These are phyloP conservation scores for Amphirosellinia nigrospora DNA, from an alignment of 495 filamentous ascomycete genomes.

Conservation along the genomic window DNA sequence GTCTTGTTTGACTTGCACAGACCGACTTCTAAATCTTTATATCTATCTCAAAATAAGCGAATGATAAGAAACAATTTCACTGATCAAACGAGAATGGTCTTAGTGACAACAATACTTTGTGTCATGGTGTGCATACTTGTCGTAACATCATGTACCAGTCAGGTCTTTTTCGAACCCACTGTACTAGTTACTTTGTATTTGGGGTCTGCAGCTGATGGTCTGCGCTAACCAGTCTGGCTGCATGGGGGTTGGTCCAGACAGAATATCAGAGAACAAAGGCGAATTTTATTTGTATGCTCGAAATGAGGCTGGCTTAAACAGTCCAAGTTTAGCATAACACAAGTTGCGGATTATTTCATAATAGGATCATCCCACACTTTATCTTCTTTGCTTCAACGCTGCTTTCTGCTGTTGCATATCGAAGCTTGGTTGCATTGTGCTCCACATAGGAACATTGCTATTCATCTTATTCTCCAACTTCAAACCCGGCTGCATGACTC, in stretches of 20 bases:
- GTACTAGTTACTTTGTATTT: too few relatives aligned
- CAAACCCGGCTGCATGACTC: background rate
- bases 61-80: too few relatives aligned
- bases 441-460: background rate
- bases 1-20: too few relatives aligned
- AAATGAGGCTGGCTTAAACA: background rate
- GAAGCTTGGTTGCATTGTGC: background rate
- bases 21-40: too few relatives aligned
- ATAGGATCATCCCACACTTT: too few relatives aligned
- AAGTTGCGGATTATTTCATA: background rate
- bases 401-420: background rate
- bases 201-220: too few relatives aligned
- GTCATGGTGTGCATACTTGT: too few relatives aligned
- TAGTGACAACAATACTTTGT: too few relatives aligned
- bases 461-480: slow-evolving; percentile 1
- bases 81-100: too few relatives aligned
- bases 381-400: background rate
- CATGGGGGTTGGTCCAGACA: slow-evolving; percentile 11
- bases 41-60: too few relatives aligned
- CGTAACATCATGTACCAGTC: too few relatives aligned
- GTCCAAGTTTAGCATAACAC: background rate
- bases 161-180: too few relatives aligned
- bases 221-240: background rate
- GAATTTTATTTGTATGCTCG: slow-evolving; percentile 1
- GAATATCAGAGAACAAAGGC: slow-evolving; percentile 16